Conservation (phyloP, 306 rosid genomes). For the Coriaria nepalensis region DNA sequence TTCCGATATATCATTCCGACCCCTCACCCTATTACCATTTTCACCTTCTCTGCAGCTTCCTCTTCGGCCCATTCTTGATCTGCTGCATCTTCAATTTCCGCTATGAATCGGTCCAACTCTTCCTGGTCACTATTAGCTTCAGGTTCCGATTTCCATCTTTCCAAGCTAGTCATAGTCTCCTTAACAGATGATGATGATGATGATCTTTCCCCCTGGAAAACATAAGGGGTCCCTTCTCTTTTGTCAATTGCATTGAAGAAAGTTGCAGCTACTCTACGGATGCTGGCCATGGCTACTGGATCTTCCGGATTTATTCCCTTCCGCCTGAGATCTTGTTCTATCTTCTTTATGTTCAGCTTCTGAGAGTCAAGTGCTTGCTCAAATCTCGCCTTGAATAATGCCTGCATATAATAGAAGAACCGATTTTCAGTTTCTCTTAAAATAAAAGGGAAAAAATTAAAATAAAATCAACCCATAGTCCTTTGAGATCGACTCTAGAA, state of each 20-base stretch:
- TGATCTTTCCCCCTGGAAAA: constrained; percentile 46
- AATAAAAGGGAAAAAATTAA: too few relatives aligned
- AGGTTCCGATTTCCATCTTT: constrained; percentile 44
- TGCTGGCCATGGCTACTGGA: constrained; percentile 91
- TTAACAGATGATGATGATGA: constrained; percentile 1
- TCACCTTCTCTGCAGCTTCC: constrained; percentile 67
- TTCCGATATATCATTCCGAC: constrained; percentile 28
- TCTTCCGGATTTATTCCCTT: constrained; percentile 95
- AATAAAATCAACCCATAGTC: too few relatives aligned
- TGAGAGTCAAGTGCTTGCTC: constrained; percentile 99
- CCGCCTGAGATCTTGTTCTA: constrained; percentile 80
- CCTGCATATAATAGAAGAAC: constrained; percentile 34
- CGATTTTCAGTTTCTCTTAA: too few relatives aligned
- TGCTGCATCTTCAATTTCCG: constrained; percentile 94
- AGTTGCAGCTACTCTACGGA: constrained; percentile 88
- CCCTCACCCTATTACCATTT: constrained; percentile 31
- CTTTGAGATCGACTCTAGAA: too few relatives aligned
- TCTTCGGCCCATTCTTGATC: constrained; percentile 86
- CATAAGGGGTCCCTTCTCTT: constrained; percentile 80
- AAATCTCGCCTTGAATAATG: constrained; percentile 95
- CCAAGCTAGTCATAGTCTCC: constrained; percentile 28
- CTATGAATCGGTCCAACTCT: constrained; percentile 76
- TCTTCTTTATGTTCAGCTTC: constrained; percentile 81
- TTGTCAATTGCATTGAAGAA: constrained; percentile 94
- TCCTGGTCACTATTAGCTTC: constrained; percentile 65